These are phyloP conservation scores for Microstegium vimineum DNA, from an alignment of 176 grass and related monocot species.

Conservation along the genomic window DNA sequence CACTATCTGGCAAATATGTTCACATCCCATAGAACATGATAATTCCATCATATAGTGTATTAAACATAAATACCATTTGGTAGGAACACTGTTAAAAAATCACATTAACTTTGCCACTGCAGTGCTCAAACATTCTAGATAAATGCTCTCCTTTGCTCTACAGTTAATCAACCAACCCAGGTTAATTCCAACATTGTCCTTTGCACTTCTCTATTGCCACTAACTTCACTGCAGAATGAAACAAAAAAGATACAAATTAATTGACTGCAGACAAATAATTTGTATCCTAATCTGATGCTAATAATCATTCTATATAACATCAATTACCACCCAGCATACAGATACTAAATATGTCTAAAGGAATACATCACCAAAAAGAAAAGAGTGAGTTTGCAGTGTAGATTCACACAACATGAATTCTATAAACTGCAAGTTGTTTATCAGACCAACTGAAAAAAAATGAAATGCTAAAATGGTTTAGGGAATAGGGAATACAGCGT, in stretches of 20 bases:
- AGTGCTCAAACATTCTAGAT: too few relatives aligned
- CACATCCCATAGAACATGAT: too few relatives aligned
- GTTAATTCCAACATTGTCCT: constrained; percentile 77
- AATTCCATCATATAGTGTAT: too few relatives aligned
- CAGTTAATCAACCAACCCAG: too few relatives aligned
- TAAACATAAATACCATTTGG: too few relatives aligned
- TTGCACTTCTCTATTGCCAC: constrained; percentile 75
- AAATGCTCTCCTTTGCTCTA: too few relatives aligned
- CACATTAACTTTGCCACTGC: too few relatives aligned
- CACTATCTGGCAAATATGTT: too few relatives aligned
- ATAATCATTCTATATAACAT: too few relatives aligned
- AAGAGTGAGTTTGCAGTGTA: neutral
- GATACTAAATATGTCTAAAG: neutral
- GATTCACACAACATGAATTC: neutral
- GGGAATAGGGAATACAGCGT: too few relatives aligned
- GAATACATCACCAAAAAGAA: neutral
- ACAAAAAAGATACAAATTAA: neutral
- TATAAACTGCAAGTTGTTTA: neutral
- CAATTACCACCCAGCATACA: too few relatives aligned
- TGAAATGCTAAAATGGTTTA: neutral
- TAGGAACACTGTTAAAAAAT: too few relatives aligned
- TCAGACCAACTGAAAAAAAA: neutral
- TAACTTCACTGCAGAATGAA: constrained; percentile 49
- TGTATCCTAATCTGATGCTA: neutral
- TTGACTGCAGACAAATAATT: neutral